A percentile compares a stretch with the other conserved stretches of the same genome.
Conservation (phyloP, 2,329 filamentous ascomycete species). For the Diaporthe longicolla region DNA sequence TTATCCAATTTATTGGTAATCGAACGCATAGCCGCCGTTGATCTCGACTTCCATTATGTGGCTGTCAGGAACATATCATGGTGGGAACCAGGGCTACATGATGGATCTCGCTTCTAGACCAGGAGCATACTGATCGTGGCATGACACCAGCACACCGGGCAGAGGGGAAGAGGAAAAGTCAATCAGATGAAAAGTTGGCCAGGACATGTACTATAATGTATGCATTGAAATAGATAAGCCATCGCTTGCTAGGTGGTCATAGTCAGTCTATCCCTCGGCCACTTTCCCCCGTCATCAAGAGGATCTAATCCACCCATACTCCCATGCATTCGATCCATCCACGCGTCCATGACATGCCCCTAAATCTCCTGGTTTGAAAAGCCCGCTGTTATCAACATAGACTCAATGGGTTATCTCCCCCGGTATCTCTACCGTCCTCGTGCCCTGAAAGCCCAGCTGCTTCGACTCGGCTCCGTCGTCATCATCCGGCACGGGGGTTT, state of each 20-base stretch:
- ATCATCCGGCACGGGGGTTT: conserved; percentile 57
- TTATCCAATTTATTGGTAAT: neutral
- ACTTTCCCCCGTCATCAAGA: neutral
- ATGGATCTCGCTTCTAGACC: neutral
- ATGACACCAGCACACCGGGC: neutral
- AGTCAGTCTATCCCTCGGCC: conserved; percentile 27
- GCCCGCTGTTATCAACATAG: neutral
- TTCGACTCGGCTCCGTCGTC: conserved; percentile 57
- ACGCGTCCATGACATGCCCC: neutral
- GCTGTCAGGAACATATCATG: neutral
- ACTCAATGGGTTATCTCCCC: conserved; percentile 53
- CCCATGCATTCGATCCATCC: neutral
- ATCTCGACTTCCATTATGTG: neutral
- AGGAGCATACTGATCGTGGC: neutral
- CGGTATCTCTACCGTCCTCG: conserved; percentile 52
- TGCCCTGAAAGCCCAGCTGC: conserved; percentile 57
- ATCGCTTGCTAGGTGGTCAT: conserved; percentile 30
- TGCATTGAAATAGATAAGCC: conserved; percentile 14
- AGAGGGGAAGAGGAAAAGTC: neutral
- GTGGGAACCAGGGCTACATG: neutral
- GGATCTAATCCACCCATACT: conserved; percentile 14
- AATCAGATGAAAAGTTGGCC: neutral
- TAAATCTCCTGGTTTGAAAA: neutral
- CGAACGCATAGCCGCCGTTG: neutral
- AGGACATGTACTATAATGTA: conserved; percentile 10